These are phyloP conservation scores for Pugionium cornutum DNA, from an alignment of 345 rosid species.

Conservation along the genomic window DNA sequence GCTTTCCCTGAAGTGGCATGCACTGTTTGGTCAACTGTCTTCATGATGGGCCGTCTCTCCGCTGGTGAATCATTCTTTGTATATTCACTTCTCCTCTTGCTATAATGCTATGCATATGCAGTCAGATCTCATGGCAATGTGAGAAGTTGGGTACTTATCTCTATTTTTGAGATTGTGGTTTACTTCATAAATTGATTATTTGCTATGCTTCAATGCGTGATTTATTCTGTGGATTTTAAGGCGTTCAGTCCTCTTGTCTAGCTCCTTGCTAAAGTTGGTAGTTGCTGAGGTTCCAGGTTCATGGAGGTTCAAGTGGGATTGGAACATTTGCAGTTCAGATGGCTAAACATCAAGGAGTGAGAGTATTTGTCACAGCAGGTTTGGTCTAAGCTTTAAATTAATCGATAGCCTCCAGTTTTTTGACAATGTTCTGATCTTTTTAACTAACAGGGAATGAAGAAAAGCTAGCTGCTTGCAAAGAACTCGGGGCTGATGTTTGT, in stretches of 20 bases:
- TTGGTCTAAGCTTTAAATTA: conserved; percentile 20
- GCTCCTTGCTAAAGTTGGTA: conserved; percentile 15
- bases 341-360: conserved; percentile 64
- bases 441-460: conserved; percentile 62
- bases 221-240: neutral
- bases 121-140: too few relatives aligned
- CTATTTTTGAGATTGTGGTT: too few relatives aligned
- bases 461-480: conserved; percentile 77
- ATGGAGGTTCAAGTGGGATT: conserved; percentile 94
- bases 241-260: neutral
- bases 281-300: conserved; percentile 53
- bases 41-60: conserved; percentile 68
- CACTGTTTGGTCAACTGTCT: conserved; percentile 88
- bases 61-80: conserved; percentile 77
- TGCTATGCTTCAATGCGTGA: too few relatives aligned
- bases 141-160: too few relatives aligned
- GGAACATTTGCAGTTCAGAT: conserved; percentile 93
- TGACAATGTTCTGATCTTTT: conserved; percentile 14
- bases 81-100: conserved; percentile 11
- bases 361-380: conserved; percentile 92
- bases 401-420: neutral
- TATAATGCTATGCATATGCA: neutral
- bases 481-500: conserved; percentile 85
- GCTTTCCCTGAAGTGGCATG: conserved; percentile 86
- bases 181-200: too few relatives aligned